Conservation (phyloP, 352 stramenopile genomes). For the Globisporangium acanthophoron region DNA sequence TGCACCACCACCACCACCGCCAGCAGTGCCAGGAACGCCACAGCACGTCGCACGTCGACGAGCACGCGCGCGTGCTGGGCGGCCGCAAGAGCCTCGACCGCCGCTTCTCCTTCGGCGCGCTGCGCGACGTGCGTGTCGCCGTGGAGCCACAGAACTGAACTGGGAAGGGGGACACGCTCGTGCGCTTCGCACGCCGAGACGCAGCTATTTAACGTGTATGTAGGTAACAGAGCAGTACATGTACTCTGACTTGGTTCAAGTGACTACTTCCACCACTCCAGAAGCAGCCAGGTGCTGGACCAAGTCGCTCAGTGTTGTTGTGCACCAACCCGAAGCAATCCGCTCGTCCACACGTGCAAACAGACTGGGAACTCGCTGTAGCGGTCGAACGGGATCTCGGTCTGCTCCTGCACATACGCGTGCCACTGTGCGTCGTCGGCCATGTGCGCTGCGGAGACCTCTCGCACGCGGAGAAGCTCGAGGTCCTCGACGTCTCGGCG, state of each 20-base stretch:
- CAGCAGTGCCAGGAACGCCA: neutral
- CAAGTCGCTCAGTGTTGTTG: too few species aligned
- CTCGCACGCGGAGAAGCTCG: conserved; percentile 17
- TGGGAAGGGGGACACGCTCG: neutral
- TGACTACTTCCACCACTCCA: too few species aligned
- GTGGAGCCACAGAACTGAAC: conserved; percentile 11
- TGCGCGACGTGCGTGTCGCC: conserved; percentile 21
- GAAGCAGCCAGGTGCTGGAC: too few species aligned
- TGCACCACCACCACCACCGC: too few species aligned
- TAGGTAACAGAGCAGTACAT: too few species aligned
- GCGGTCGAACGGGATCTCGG: conserved; percentile 1
- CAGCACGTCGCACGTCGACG: conserved; percentile 8
- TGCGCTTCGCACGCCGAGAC: too few species aligned
- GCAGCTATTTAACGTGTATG: too few species aligned
- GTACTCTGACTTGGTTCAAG: too few species aligned
- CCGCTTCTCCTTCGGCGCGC: conserved; percentile 26
- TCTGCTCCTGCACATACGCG: conserved; percentile 1
- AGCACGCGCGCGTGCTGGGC: neutral
- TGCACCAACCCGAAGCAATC: too few species aligned
- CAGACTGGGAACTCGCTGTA: conserved; percentile 10
- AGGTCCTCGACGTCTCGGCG: conserved; percentile 19
- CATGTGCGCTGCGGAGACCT: conserved; percentile 17
- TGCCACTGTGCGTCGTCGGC: neutral
- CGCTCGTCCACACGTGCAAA: conserved; percentile 17
- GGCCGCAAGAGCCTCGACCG: conserved; percentile 16